Base-by-base conservation (phyloP, 495 filamentous ascomycete genomes). In the Viridothelium virens region DNA sequence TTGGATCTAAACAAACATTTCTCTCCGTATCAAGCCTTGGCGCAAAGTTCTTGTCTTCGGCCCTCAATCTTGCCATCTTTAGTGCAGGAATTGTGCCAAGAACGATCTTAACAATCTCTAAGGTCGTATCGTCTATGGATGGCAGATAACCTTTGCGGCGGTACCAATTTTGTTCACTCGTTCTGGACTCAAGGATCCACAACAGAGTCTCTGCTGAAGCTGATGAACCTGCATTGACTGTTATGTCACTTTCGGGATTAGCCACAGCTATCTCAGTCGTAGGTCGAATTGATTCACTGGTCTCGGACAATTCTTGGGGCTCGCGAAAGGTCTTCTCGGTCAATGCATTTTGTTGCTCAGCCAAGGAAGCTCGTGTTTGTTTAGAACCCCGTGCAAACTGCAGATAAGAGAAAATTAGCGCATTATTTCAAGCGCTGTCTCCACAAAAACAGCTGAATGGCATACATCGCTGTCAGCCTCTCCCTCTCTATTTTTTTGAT, bases 91-190 rank as follows among this genome's bases (percentile, higher is more conserved):
- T 59, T 11, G 25, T 4, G 53, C 53, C 53, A 33, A 59, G 53
- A 59, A 59, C 18, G 7, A 9, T 7, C 18, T 31, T 18, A 59
- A 59, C 36, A 36, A 36, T 59, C 6, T 59, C 53, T 36, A 59
- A 59, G 18, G 53, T 59, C 25, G 1, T 7, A 7, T 59, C 53
- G 31, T 36, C 14, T 34, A 59, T 6, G 33, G 53, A 36, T 10
- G 53, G 53, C 14, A 59, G 3, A 14, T 59, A 59, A 34, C 53
- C 53, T 36, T 59, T 59, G 25, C 53, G n/a, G 36, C 53, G 31
- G 31, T 59, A 34, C 53, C 53, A 59, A 14, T 59, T 31, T 59
- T 59, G 11, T 36, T 34, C 53, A 1, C 6, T 3, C 36, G 53
- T 34, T 59, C 31, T 36, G 14, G 53, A 18, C 5, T 36, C 53